Conservation (phyloP, 148 eudicot species). For the Nepenthes mirabilis region DNA sequence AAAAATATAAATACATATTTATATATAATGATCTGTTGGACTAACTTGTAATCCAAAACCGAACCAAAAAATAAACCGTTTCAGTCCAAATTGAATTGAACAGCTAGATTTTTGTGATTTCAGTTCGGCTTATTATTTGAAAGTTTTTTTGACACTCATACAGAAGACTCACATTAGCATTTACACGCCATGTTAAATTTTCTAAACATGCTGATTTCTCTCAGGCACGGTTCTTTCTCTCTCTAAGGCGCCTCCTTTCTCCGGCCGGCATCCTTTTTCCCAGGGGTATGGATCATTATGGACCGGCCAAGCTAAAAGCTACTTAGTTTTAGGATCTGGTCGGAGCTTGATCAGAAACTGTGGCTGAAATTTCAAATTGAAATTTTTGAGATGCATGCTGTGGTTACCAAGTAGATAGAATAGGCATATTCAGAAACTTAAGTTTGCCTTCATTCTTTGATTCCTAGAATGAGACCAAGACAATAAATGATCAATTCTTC, state of each 20-base stretch:
- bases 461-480: too few species aligned
- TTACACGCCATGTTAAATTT: background rate
- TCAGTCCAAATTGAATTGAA: too few species aligned
- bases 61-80: too few species aligned
- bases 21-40: too few species aligned
- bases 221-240: constrained; percentile 56
- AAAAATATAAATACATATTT: too few species aligned
- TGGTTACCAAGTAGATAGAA: too few species aligned
- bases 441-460: too few species aligned
- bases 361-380: background rate
- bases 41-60: too few species aligned
- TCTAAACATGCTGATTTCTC: background rate
- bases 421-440: too few species aligned
- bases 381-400: background rate
- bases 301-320: constrained; percentile 32
- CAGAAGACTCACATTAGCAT: background rate
- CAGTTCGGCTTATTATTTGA: too few species aligned
- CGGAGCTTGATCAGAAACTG: background rate
- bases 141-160: background rate
- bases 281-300: constrained; percentile 31
- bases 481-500: too few species aligned
- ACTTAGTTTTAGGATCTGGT: constrained; percentile 18
- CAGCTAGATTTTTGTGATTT: too few species aligned
- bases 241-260: constrained; percentile 52
- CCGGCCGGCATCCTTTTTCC: constrained; percentile 57